A percentile compares a stretch with the other conserved stretches of the same genome.
Evolutionary conservation across 495 filamentous ascomycete species (phyloP).

Genomic region (Cenococcum geophilum): DNA sequence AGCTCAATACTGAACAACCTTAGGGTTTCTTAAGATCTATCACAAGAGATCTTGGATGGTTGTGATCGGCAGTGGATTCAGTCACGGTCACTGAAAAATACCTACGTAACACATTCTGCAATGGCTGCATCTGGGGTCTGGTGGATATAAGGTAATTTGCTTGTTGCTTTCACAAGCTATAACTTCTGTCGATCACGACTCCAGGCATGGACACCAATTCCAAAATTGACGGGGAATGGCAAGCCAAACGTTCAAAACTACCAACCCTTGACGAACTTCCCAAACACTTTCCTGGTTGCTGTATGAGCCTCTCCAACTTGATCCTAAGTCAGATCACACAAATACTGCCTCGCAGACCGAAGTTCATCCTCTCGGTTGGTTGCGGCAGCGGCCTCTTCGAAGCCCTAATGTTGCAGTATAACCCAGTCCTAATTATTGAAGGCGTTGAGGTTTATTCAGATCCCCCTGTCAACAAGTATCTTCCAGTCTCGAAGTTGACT

Average conservation of each 20-base stretch:
- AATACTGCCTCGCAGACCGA: slow-evolving; percentile 42
- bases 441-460: slow-evolving; percentile 46
- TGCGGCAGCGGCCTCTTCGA: slow-evolving; percentile 52
- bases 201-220: neutral
- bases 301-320: slow-evolving; percentile 44
- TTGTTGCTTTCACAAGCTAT: too few species aligned
- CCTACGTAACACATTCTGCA: too few species aligned
- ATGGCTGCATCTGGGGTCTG: too few species aligned
- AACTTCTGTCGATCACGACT: too few species aligned
- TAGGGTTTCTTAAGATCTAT: too few species aligned
- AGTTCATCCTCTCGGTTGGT: slow-evolving; percentile 48
- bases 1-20: too few species aligned
- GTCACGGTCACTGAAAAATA: too few species aligned
- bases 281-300: slow-evolving; percentile 41
- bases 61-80: too few species aligned
- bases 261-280: slow-evolving; percentile 12
- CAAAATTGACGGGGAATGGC: neutral
- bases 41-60: too few species aligned
- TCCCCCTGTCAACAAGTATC: slow-evolving; percentile 41
- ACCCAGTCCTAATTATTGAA: slow-evolving; percentile 31
- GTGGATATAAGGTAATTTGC: too few species aligned
- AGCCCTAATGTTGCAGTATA: slow-evolving; percentile 38
- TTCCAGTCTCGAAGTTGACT: slow-evolving; percentile 41
- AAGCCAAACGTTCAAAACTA: neutral
- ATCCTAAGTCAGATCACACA: slow-evolving; percentile 37